Evolutionary conservation across 495 filamentous ascomycete species (phyloP).

Genomic region (Penicillium simplicissimum): DNA sequence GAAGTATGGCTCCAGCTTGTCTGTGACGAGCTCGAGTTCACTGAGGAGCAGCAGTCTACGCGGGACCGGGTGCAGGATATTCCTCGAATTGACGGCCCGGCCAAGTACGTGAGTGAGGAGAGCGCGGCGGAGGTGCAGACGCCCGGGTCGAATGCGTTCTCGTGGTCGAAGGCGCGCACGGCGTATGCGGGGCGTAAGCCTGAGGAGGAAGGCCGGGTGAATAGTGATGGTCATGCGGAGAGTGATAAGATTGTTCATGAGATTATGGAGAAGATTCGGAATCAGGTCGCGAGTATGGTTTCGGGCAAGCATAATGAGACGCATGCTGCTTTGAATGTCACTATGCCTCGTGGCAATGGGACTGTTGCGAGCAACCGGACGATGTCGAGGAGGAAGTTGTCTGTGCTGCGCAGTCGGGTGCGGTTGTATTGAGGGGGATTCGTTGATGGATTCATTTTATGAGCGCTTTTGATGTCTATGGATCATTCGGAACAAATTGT

Average conservation of each 20-base stretch:
- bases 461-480: not conserved
- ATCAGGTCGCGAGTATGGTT: slow-evolving; percentile 17
- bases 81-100: slow-evolving; percentile 18
- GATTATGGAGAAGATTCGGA: slow-evolving; percentile 25
- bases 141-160: slow-evolving; percentile 27
- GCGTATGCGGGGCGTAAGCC: slow-evolving; percentile 20
- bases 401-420: slow-evolving; percentile 26
- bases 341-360: slow-evolving; percentile 18
- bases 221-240: slow-evolving; percentile 27
- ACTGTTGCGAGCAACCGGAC: slow-evolving; percentile 22
- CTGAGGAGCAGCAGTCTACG: not conserved
- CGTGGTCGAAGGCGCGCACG: slow-evolving; percentile 23
- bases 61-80: slow-evolving; percentile 10
- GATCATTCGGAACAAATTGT: not conserved
- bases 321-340: slow-evolving; percentile 12
- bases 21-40: slow-evolving; percentile 20
- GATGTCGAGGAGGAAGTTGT: slow-evolving; percentile 24
- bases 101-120: slow-evolving; percentile 12
- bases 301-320: slow-evolving; percentile 22
- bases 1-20: slow-evolving; percentile 39
- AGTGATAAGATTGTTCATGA: slow-evolving; percentile 23
- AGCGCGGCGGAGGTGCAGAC: slow-evolving; percentile 22
- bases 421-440: slow-evolving; percentile 12
- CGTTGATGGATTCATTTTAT: not conserved
- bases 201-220: slow-evolving; percentile 23